Base-by-base conservation (phyloP, 768 basidiomycete species). In the Lentinus tigrinus region DNA sequence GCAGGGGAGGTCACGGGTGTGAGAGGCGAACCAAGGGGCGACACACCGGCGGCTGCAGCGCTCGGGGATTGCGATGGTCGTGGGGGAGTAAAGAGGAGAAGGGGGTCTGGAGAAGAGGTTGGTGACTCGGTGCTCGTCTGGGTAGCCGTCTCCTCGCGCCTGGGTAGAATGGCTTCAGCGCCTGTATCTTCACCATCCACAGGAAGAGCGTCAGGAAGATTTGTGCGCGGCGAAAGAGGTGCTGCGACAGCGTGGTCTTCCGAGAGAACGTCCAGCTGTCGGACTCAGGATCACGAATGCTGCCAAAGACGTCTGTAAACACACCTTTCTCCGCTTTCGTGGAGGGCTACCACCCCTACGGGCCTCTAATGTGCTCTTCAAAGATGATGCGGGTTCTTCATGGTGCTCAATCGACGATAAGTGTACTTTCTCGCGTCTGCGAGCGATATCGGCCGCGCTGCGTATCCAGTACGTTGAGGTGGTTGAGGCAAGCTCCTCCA, bases 401-500 rank as follows among this genome's bases (percentile, higher is more conserved):
- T 19, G 3, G n/a, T 16, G 19, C 16, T 17, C 10, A 26, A 36
- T 2, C 17, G 26, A 3, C 39, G 37, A 4, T 24, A 26, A 10
- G 5, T 7, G 28, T 3, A 49, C 9, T 13, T 9, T 28, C 21
- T 34, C 34, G 14, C 58, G 40, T 49, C 49, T 17, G 21, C 38
- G 28, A 27, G 36, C 52, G 10, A 51, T 26, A 49, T 48, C 52
- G 51, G 57, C 37, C 3, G 44, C 56, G 10, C 43, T 36, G 14
- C 9, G 14, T 24, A 2, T 17, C 63, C 63, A 67, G 54, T 67
- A 67, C 2, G 40, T 52, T 23, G 54, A 27, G 21, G 36, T 44
- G 4, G 28, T 34, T 10, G 63, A 54, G 11, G 47, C 43, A 11
- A 52, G 56, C 47, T 51, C 46, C 21, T 69, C 57, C 6, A 76